Base-by-base conservation (phyloP, 1,284 basidiomycete genomes). In the Flammula alnicola region DNA sequence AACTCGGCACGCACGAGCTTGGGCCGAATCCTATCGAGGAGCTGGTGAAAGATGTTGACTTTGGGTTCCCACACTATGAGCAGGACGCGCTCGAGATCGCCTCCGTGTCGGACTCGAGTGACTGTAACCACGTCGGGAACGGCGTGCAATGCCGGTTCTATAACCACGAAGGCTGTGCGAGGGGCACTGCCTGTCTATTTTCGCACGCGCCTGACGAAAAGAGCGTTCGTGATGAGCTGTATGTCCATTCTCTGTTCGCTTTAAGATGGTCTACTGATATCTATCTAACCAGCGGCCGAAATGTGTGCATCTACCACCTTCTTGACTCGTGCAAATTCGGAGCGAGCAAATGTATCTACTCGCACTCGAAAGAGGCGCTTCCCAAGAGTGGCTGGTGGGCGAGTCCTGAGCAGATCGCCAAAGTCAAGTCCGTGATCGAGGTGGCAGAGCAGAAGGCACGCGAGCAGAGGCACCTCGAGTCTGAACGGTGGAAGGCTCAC, bases 181-280 rank as follows among this genome's bases (percentile, higher is more conserved):
- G 70, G 5, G 76, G 77, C 1, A 42, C 17, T 0, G 48, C 56
- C 2, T 83, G 80, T 53, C 51, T 49, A 6, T 81, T 65, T 58
- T 76, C 71, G 16, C 81, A 83, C 63, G 75, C 76, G 1, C 77
- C 77, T 0, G 79, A 83, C 56, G 56, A 67, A 27, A 74, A 72
- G 60, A 82, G 80, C 54, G 68, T 80, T 3, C 67, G 76, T 9
- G 78, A 83, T 52, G 65, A 68, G 9, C 59, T 78, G 80, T 82
- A 46, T 54, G 78, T 68, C 7, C 32, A 16, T 16, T 17, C 14
- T 10, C 26, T 30, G 5, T 25, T 23, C 4, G n/a, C n/a, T n/a
- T 27, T 11, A 5, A 20, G 14, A 35, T 19, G 12, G 4, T 6
- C 4, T 49, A 14, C 14, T 49, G 25, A 37, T 44, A n/a, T 16